A percentile compares a stretch with the other conserved stretches of the same genome.
These are phyloP conservation scores for Isoetes engelmannii DNA, from an alignment of 83 land plant species.

Conservation along the genomic window DNA sequence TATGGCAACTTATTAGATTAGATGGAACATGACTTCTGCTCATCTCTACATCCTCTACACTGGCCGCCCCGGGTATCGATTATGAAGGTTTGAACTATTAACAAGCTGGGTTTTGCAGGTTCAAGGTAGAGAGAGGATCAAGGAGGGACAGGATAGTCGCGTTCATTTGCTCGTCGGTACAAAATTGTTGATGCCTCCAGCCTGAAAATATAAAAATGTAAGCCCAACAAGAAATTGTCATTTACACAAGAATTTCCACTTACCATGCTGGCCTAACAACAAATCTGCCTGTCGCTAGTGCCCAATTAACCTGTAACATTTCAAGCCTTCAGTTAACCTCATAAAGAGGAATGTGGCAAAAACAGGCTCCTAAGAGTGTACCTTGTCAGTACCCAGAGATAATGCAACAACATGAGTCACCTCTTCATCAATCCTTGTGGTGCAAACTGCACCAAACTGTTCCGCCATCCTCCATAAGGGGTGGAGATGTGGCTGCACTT, in stretches of 20 bases:
- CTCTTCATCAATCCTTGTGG: conserved; percentile 69
- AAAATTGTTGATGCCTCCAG: conserved; percentile 95
- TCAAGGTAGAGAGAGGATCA: not conserved
- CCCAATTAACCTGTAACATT: conserved; percentile 89
- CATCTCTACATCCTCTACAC: too few species aligned
- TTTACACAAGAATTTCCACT: conserved; percentile 24
- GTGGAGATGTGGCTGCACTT: conserved; percentile 82
- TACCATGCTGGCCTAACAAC: conserved; percentile 95
- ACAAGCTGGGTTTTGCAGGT: too few species aligned
- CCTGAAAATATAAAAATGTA: conserved; percentile 43
- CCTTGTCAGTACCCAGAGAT: conserved; percentile 99
- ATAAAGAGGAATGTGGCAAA: not conserved
- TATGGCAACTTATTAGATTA: too few species aligned
- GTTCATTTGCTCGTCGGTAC: conserved; percentile 89
- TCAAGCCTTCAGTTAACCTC: conserved; percentile 4
- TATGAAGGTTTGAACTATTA: too few species aligned
- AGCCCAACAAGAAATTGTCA: conserved; percentile 8
- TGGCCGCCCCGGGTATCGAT: too few species aligned
- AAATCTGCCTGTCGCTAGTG: conserved; percentile 76
- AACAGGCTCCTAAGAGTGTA: conserved; percentile 16
- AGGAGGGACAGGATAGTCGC: conserved; percentile 78
- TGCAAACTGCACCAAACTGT: conserved; percentile 93
- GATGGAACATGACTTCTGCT: too few species aligned
- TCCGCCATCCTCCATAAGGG: conserved; percentile 97
- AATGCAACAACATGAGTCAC: conserved; percentile 98